phyloP scores from a whole-genome alignment of 768 basidiomycete species.

The Crucibulum laeve region DNA sequence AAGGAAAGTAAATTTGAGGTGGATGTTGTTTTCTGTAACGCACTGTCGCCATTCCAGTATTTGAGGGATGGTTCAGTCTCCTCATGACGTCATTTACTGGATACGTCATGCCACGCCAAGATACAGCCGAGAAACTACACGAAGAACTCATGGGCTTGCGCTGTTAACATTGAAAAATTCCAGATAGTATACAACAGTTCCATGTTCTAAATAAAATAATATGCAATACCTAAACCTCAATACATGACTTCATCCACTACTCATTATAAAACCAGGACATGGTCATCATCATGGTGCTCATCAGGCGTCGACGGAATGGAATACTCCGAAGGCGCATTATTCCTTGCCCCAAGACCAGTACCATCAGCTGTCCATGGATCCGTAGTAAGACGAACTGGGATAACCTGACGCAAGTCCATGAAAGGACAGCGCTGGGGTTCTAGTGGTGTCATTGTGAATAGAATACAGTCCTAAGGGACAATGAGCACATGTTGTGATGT shows the following conservation, averaged over 20 bases:
- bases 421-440: constrained; percentile 54
- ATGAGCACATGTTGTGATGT: background rate
- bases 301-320: background rate
- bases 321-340: constrained; percentile 19
- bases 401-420: constrained; percentile 50
- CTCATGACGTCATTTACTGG: background rate
- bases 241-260: too few relatives aligned
- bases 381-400: constrained; percentile 65
- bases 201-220: too few relatives aligned
- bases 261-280: background rate
- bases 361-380: constrained; percentile 50
- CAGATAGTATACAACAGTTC: too few relatives aligned
- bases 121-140: too few relatives aligned
- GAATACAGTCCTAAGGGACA: constrained; percentile 63
- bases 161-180: too few relatives aligned
- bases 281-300: background rate
- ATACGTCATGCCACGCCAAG: too few relatives aligned
- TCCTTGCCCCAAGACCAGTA: constrained; percentile 11
- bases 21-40: too few relatives aligned
- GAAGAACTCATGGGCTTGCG: too few relatives aligned
- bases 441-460: constrained; percentile 55
- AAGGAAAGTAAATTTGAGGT: too few relatives aligned
- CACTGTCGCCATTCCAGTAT: background rate
- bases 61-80: background rate
- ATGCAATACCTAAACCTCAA: too few relatives aligned